Percentiles rank a stretch among this genome's conserved stretches.
Conservation (phyloP, 2,329 filamentous ascomycete species). For the Phialophora tarda region DNA sequence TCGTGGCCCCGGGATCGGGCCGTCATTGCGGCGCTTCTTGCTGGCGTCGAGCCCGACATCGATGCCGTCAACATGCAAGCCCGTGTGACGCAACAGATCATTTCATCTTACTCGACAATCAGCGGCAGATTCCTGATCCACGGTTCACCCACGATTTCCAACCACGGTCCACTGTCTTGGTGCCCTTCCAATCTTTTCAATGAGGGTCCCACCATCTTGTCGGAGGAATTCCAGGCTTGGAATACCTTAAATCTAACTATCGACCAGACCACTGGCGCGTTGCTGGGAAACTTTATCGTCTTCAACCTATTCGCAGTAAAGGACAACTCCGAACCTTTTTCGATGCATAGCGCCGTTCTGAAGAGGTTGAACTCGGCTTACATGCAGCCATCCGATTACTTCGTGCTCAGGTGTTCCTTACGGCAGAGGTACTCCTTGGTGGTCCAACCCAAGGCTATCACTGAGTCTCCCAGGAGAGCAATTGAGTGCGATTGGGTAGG, state of each 20-base stretch:
- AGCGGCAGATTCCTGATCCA: constrained; percentile 4
- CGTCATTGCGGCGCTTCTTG: constrained; percentile 6
- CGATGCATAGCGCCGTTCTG: neutral
- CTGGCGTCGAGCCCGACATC: constrained; percentile 11
- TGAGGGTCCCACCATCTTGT: neutral
- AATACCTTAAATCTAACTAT: neutral
- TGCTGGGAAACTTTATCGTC: neutral
- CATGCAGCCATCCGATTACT: neutral
- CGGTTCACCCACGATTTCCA: constrained; percentile 5
- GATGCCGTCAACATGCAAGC: constrained; percentile 16
- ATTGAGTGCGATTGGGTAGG: constrained; percentile 4
- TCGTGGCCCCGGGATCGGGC: constrained; percentile 12
- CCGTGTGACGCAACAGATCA: constrained; percentile 10
- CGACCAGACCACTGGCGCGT: neutral
- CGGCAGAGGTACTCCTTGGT: neutral
- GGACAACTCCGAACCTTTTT: constrained; percentile 1
- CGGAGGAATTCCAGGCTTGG: constrained; percentile 1
- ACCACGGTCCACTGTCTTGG: constrained; percentile 6
- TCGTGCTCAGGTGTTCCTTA: neutral
- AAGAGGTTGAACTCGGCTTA: neutral
- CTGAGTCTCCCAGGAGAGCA: neutral
- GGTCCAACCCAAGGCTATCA: neutral
- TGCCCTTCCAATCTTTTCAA: constrained; percentile 10
- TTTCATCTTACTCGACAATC: constrained; percentile 2
- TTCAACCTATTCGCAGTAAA: neutral